Evolutionary conservation across 2,329 filamentous ascomycete species (phyloP).

Genomic region (Aspergillus neotritici): DNA sequence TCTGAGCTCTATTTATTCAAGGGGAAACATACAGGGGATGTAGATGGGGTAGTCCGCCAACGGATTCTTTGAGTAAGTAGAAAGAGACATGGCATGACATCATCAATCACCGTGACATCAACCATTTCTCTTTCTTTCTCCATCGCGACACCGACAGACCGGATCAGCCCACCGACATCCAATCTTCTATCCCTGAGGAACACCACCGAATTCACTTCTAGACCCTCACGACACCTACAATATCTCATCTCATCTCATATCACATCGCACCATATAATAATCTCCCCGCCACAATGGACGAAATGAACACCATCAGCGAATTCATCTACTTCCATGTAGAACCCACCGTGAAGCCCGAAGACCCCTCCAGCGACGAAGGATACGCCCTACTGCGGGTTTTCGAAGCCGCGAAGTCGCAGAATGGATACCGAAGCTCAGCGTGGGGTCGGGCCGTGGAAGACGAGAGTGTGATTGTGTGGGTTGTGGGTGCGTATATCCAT

Average conservation of each 20-base stretch:
- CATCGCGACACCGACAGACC: not conserved
- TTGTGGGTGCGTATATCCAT: slow-evolving; percentile 26
- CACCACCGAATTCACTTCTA: not conserved
- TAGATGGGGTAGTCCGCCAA: no score
- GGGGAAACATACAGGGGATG: no score
- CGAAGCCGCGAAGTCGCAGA: slow-evolving; percentile 26
- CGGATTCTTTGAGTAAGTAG: no score
- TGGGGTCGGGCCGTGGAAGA: slow-evolving; percentile 38
- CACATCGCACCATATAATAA: slow-evolving; percentile 3
- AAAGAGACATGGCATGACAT: not conserved
- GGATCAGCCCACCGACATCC: no score
- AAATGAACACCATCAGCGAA: slow-evolving; percentile 29
- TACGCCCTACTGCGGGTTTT: slow-evolving; percentile 24
- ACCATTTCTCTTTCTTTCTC: not conserved
- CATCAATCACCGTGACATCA: slow-evolving; percentile 4
- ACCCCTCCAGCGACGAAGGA: slow-evolving; percentile 30
- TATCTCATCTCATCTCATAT: not conserved
- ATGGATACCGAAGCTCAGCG: slow-evolving; percentile 29
- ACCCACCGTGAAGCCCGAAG: slow-evolving; percentile 34
- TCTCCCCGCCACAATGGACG: not conserved
- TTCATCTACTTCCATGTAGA: slow-evolving; percentile 36
- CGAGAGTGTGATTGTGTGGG: slow-evolving; percentile 32
- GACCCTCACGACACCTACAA: not conserved
- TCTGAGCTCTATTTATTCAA: no score
- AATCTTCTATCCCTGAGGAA: no score